Evolutionary conservation across 306 rosid species (phyloP).

Genomic region (Gastrolobium villosum): DNA sequence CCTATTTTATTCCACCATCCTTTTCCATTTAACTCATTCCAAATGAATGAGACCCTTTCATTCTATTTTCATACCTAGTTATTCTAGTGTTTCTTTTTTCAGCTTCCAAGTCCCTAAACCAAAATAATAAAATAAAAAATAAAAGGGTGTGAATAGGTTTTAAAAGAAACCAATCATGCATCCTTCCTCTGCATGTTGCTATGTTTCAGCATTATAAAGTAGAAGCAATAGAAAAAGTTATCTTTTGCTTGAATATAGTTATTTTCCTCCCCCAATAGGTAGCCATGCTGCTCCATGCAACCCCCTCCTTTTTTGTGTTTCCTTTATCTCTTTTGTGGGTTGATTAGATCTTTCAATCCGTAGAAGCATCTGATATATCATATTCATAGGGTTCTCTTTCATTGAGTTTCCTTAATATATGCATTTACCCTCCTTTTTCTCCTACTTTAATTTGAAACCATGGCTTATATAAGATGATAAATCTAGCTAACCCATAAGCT

Average conservation of each 20-base stretch:
- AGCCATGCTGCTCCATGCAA: not conserved
- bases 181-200: slow-evolving; percentile 34
- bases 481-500: no score
- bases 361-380: slow-evolving; percentile 28
- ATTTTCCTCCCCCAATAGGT: not conserved
- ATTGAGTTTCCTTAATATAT: slow-evolving; percentile 31
- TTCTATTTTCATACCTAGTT: not conserved
- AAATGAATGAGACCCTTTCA: slow-evolving; percentile 24
- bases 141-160: not conserved
- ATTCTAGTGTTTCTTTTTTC: slow-evolving; percentile 19
- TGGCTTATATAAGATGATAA: no score
- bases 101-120: slow-evolving; percentile 4
- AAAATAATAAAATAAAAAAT: not conserved
- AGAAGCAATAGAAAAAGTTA: slow-evolving; percentile 18
- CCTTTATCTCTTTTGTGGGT: slow-evolving; percentile 15
- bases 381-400: slow-evolving; percentile 37
- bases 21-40: not conserved
- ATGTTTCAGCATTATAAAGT: slow-evolving; percentile 43
- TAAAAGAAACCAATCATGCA: slow-evolving; percentile 39
- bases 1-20: slow-evolving; percentile 21
- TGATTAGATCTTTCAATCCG: slow-evolving; percentile 40
- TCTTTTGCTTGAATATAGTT: not conserved
- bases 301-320: not conserved
- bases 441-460: not conserved
- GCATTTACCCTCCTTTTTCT: slow-evolving; percentile 4